Evolutionary conservation across 805 yeast genomes (phyloP).

Genomic region (Diddensiella transvaalensis): DNA sequence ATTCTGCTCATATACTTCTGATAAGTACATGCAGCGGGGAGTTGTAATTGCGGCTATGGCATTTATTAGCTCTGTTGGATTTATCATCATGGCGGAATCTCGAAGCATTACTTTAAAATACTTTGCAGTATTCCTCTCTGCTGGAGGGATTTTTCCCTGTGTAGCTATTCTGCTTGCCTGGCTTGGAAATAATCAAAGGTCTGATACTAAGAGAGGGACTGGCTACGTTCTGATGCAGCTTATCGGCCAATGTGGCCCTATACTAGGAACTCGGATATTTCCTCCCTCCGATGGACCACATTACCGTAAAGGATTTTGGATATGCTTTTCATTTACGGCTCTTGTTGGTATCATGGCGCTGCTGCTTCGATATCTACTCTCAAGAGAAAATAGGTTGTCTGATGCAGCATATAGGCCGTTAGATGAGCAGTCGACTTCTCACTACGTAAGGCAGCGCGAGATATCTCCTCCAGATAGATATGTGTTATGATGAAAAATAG

Average conservation of each 20-base stretch:
- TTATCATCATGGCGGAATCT: slow-evolving; percentile 26
- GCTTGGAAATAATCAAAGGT: slow-evolving; percentile 31
- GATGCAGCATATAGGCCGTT: slow-evolving; percentile 22
- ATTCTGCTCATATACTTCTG: slow-evolving; percentile 45
- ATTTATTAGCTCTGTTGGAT: slow-evolving; percentile 21
- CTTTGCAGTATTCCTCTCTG: slow-evolving; percentile 29
- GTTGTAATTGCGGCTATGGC: slow-evolving; percentile 17
- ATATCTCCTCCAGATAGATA: too few species aligned
- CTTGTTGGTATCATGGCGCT: slow-evolving; percentile 19
- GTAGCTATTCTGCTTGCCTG: slow-evolving; percentile 27
- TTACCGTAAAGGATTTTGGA: slow-evolving; percentile 26
- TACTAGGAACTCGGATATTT: slow-evolving; percentile 32
- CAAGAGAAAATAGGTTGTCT: slow-evolving; percentile 18
- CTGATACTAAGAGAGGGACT: slow-evolving; percentile 29
- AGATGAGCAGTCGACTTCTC: too few species aligned
- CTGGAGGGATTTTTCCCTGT: slow-evolving; percentile 29
- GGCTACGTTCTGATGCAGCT: slow-evolving; percentile 30
- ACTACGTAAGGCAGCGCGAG: too few species aligned
- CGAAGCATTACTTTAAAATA: slow-evolving; percentile 26
- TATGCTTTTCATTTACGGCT: slow-evolving; percentile 22
- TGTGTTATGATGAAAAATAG: too few species aligned
- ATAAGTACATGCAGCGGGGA: slow-evolving; percentile 32
- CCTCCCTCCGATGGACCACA: slow-evolving; percentile 25
- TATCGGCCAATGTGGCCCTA: slow-evolving; percentile 34
- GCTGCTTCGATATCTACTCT: slow-evolving; percentile 13